Evolutionary conservation across 331 rosid species (phyloP).

Genomic region (Rosa hybrid): DNA sequence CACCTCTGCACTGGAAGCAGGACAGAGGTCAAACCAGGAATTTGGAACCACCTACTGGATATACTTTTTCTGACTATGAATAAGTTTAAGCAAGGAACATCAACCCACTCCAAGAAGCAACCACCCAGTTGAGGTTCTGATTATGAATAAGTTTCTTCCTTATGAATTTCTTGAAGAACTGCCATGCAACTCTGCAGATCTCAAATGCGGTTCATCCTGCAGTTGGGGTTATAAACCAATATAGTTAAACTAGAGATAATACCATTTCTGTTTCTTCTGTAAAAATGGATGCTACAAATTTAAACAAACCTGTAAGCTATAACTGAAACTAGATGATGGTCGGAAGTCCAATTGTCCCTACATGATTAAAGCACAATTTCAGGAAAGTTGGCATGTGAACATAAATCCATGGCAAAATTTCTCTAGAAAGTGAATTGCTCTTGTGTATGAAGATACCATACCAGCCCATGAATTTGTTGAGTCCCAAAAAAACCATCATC

Average conservation of each 20-base stretch:
- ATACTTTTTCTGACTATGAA: not conserved
- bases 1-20: not conserved
- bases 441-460: constrained; percentile 14
- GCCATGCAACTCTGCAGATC: constrained; percentile 51
- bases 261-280: not conserved
- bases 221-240: constrained; percentile 10
- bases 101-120: constrained; percentile 4
- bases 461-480: constrained; percentile 54
- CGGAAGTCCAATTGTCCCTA: constrained; percentile 52
- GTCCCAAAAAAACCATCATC: constrained; percentile 46
- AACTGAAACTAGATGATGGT: constrained; percentile 37
- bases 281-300: not conserved
- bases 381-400: not conserved
- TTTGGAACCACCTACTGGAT: not conserved
- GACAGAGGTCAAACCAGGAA: not conserved
- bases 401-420: not conserved
- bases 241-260: not conserved
- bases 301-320: constrained; percentile 43
- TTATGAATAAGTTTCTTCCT: constrained; percentile 17
- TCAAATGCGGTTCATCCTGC: constrained; percentile 51
- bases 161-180: constrained; percentile 45
- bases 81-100: not conserved
- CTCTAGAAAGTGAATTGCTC: not conserved
- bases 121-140: not conserved
- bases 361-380: constrained; percentile 3